A percentile compares a stretch with the other conserved stretches of the same genome.
phyloP scores from a whole-genome alignment of 1,284 basidiomycete species.

The Rhodotorula sp. region DNA sequence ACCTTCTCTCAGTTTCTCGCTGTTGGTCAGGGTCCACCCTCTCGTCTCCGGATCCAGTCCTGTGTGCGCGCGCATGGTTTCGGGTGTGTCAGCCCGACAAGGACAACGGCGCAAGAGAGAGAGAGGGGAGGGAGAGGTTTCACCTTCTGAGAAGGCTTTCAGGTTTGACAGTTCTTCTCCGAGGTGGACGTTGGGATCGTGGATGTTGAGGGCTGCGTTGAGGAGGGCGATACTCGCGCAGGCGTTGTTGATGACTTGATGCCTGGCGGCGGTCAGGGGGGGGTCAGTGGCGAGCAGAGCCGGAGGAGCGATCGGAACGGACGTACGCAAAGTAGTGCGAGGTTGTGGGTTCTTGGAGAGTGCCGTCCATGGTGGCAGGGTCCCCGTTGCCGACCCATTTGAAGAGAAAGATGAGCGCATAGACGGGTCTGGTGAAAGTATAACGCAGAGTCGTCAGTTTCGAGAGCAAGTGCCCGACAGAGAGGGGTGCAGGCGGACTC shows the following conservation, averaged over 20 bases:
- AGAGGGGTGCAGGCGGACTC: constrained; percentile 49
- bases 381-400: constrained; percentile 61
- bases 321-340: constrained; percentile 42
- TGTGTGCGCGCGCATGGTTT: background rate
- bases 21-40: constrained; percentile 78
- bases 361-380: constrained; percentile 51
- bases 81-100: no score
- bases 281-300: background rate
- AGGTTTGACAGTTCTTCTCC: constrained; percentile 73
- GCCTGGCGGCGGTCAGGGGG: background rate
- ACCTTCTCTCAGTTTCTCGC: constrained; percentile 56
- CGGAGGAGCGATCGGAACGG: no score
- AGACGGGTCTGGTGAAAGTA: constrained; percentile 58
- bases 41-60: constrained; percentile 57
- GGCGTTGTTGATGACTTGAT: constrained; percentile 80
- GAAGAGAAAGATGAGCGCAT: constrained; percentile 88
- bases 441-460: no score
- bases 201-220: constrained; percentile 86
- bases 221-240: constrained; percentile 78
- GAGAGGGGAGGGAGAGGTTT: background rate
- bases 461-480: background rate
- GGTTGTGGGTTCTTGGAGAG: constrained; percentile 20
- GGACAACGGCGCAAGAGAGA: no score
- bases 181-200: constrained; percentile 56
- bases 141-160: constrained; percentile 66